Evolutionary conservation across 768 basidiomycete genomes (phyloP).

Genomic region (Agrocybe chaxingu): DNA sequence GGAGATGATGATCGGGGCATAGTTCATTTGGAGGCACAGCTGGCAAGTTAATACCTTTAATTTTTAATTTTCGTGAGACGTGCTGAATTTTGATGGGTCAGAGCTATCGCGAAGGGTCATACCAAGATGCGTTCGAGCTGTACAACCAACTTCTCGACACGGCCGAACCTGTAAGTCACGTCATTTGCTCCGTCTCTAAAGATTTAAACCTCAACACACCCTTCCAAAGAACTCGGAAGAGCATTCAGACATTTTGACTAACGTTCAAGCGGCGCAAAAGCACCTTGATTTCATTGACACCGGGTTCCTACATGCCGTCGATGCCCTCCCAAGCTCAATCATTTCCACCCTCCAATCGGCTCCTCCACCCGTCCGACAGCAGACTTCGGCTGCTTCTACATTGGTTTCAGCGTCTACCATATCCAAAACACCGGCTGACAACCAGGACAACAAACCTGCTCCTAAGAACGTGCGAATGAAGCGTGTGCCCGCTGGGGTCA

Average conservation of each 20-base stretch:
- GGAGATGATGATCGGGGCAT: conserved; percentile 59
- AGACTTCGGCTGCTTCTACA: conserved; percentile 24
- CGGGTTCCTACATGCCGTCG: conserved; percentile 64
- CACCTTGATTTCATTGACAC: conserved; percentile 83
- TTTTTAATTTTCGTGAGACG: not conserved
- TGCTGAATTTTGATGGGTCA: conserved; percentile 22
- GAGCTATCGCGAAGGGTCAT: conserved; percentile 78
- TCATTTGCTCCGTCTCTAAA: not conserved
- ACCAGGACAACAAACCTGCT: conserved; percentile 29
- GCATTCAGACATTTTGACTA: conserved; percentile 82
- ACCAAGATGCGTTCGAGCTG: conserved; percentile 68
- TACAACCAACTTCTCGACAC: conserved; percentile 82
- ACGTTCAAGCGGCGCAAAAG: conserved; percentile 76
- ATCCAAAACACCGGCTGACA: conserved; percentile 19
- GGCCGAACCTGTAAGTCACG: conserved; percentile 63
- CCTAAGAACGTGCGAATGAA: conserved; percentile 55
- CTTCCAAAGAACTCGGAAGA: conserved; percentile 73
- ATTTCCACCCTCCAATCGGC: conserved; percentile 56
- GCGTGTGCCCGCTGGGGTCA: conserved; percentile 72
- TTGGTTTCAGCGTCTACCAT: not conserved
- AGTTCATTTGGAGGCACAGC: conserved; percentile 81
- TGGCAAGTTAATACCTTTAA: conserved; percentile 48
- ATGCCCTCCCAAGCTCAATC: conserved; percentile 50
- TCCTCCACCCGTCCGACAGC: conserved; percentile 47
- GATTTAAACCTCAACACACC: not conserved